Evolutionary conservation across 225 moss, liverwort and hornwort species (phyloP).

Genomic region (Thuidium tamariscinum): DNA sequence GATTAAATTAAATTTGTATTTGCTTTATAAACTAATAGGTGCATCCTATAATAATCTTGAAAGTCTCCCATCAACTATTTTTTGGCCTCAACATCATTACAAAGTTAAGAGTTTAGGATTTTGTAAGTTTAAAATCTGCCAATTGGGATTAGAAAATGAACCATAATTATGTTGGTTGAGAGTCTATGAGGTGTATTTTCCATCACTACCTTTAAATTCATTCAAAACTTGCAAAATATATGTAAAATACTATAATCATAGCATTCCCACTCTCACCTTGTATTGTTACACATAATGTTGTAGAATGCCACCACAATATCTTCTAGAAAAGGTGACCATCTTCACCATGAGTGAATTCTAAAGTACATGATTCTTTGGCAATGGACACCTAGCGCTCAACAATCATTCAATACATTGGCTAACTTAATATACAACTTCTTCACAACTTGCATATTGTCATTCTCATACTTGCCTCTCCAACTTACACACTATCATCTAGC

Average conservation of each 20-base stretch:
- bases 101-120: not conserved
- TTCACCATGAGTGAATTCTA: not conserved
- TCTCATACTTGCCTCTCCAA: too few relatives aligned
- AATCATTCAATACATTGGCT: not conserved
- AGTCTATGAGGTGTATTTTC: not conserved
- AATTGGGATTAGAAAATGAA: not conserved
- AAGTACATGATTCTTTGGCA: rapidly evolving
- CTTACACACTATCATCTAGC: not conserved
- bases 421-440: not conserved
- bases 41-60: not conserved
- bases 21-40: too few relatives aligned
- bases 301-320: too few relatives aligned
- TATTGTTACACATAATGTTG: too few relatives aligned
- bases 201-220: too few relatives aligned
- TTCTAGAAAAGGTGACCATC: not conserved
- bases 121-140: not conserved
- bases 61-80: not conserved
- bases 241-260: too few relatives aligned
- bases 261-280: too few relatives aligned
- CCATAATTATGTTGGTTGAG: rapidly evolving
- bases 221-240: too few relatives aligned
- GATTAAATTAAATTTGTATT: not conserved
- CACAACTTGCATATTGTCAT: not conserved
- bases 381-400: not conserved
- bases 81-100: not conserved